Evolutionary conservation across 805 yeast species (phyloP).

Genomic region (Clavispora asparagi): DNA sequence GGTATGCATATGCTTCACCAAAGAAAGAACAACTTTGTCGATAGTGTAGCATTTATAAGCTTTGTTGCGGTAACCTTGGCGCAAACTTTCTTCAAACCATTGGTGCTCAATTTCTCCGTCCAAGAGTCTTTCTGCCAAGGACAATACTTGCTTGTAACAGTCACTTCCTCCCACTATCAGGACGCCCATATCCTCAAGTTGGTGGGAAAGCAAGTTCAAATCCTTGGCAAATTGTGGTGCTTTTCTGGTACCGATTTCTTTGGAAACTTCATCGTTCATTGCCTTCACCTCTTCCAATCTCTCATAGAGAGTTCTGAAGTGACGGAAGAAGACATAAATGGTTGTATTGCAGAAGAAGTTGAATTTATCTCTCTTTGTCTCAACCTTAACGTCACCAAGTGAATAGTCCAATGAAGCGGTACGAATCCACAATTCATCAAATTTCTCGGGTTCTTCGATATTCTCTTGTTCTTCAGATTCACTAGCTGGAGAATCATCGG

Average conservation of each 20-base stretch:
- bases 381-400: slow-evolving; percentile 18
- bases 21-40: slow-evolving; percentile 78
- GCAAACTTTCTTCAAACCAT: slow-evolving; percentile 90
- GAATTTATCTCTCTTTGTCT: slow-evolving; percentile 47
- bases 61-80: slow-evolving; percentile 90
- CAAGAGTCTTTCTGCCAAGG: slow-evolving; percentile 67
- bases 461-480: slow-evolving; percentile 32
- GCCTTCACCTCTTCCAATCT: slow-evolving; percentile 74
- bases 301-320: slow-evolving; percentile 72
- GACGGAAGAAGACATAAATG: slow-evolving; percentile 84
- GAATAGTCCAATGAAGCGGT: slow-evolving; percentile 27
- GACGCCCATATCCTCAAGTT: slow-evolving; percentile 75
- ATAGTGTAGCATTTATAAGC: slow-evolving; percentile 91
- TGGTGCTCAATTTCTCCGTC: slow-evolving; percentile 91
- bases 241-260: slow-evolving; percentile 61
- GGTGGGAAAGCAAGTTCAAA: slow-evolving; percentile 73
- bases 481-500: slow-evolving; percentile 25
- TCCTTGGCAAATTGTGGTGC: slow-evolving; percentile 80
- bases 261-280: slow-evolving; percentile 63
- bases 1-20: slow-evolving; percentile 77
- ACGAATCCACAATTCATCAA: slow-evolving; percentile 41
- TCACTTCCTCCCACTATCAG: slow-evolving; percentile 57
- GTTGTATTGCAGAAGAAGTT: slow-evolving; percentile 87
- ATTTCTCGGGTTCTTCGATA: slow-evolving; percentile 27
- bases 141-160: slow-evolving; percentile 75